A percentile compares a stretch with the other conserved stretches of the same genome.
These are phyloP conservation scores for Babesia ovata DNA, from an alignment of 169 alveolate species.

Conservation along the genomic window DNA sequence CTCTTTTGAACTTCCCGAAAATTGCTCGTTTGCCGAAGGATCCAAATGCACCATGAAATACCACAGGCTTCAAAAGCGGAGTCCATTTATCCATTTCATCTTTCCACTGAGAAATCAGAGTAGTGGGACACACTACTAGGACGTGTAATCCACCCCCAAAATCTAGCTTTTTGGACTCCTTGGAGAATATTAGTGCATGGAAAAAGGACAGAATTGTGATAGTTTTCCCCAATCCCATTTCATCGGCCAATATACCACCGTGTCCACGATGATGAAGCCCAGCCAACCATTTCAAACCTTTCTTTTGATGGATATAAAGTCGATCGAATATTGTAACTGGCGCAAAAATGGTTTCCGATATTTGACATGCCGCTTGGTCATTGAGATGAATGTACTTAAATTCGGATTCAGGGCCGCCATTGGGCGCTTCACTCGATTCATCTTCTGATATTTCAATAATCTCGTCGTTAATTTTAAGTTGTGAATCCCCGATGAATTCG, in stretches of 20 bases:
- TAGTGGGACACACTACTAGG: constrained; percentile 74
- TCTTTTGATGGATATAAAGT: constrained; percentile 53
- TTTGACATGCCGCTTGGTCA: constrained; percentile 10
- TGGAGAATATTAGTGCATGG: constrained; percentile 45
- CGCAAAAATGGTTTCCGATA: constrained; percentile 31
- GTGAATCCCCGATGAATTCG: constrained; percentile 32
- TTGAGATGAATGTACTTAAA: not conserved
- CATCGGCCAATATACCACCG: constrained; percentile 84
- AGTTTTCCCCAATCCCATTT: constrained; percentile 86
- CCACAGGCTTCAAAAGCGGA: constrained; percentile 25
- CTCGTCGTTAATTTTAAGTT: constrained; percentile 39
- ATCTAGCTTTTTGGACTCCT: constrained; percentile 3
- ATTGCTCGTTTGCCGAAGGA: constrained; percentile 20
- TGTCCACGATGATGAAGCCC: constrained; percentile 36
- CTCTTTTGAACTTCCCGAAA: not conserved
- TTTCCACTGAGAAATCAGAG: constrained; percentile 76
- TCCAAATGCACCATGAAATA: constrained; percentile 36
- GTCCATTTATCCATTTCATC: constrained; percentile 70
- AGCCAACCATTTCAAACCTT: constrained; percentile 60
- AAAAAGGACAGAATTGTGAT: constrained; percentile 44
- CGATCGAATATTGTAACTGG: constrained; percentile 37
- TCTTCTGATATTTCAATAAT: constrained; percentile 39
- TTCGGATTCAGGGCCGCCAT: not conserved
- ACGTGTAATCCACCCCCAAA: constrained; percentile 24
- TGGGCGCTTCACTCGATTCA: constrained; percentile 8